Base-by-base conservation (phyloP, 306 rosid species). In the Vigna trinervia region DNA sequence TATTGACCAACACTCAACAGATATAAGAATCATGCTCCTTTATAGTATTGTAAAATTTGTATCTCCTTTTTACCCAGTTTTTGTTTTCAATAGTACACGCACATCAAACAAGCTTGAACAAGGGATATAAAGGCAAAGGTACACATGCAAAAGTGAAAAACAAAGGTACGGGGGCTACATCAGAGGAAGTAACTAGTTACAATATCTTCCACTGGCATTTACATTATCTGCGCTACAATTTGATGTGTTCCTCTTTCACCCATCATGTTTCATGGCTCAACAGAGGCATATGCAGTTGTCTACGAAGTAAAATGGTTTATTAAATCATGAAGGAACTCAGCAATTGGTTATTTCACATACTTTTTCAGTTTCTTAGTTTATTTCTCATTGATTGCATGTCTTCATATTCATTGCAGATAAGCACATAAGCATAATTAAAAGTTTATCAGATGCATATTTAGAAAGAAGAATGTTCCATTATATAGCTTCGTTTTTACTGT, bases 121-220 rank as follows among this genome's bases (percentile, higher is more conserved):
- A 67, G 38, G 26, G 45, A 51, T 51, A 39, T 47, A 58, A 74
- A 58, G 76, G 46, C 8, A 50, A 34, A 62, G 56, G 53, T 23
- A 50, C 67, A 60, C 3, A 56, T 32, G 66, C 58, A 11, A 23
- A 20, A 74, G 59, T 4, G 17, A 74, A 80, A 74, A 12, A 30
- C 53, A 68, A 75, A 17, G 1, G 36, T 51, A 32, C 46, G 47
- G 5, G 28, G 8, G 19, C 10, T 13, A 13, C 11, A 60, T 30
- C 66, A 30, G 43, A 70, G 61, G 17, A 80, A 28, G 62, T 62
- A 60, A 52, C 78, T 43, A 71, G 69, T 59, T 70, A 47, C 45
- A 69, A 43, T 68, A 81, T 56, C 36, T 76, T 28, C 46, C 58
- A 20, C 57, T 51, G 53, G 32, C 12, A 43, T 69, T 60, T 69